Percentiles rank a stretch among this genome's conserved stretches.
These are phyloP conservation scores for Trichoderma oligosporum DNA, from an alignment of 2,329 filamentous ascomycete genomes.

Conservation along the genomic window DNA sequence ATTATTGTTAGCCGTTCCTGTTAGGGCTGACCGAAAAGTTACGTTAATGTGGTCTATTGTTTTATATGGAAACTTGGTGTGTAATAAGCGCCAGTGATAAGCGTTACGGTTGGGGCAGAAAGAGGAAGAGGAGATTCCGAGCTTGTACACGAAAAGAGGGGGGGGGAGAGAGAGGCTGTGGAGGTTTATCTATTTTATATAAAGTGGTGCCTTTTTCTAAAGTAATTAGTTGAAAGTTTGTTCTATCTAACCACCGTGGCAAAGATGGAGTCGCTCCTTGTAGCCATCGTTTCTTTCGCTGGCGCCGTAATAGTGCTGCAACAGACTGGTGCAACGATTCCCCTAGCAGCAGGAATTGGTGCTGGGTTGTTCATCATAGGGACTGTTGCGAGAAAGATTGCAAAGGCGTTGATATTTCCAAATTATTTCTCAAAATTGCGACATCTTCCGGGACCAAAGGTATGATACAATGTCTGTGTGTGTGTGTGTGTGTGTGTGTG, in stretches of 20 bases:
- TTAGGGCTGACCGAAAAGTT: too few relatives aligned
- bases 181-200: too few relatives aligned
- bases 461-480: neutral
- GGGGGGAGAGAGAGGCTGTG: too few relatives aligned
- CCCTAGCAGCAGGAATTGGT: neutral
- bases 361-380: neutral
- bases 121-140: too few relatives aligned
- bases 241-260: too few relatives aligned
- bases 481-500: too few relatives aligned
- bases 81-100: neutral
- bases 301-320: neutral
- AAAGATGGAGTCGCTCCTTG: constrained; percentile 11
- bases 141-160: too few relatives aligned
- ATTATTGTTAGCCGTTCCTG: too few relatives aligned
- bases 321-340: neutral
- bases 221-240: too few relatives aligned
- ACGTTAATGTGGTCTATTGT: too few relatives aligned
- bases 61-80: too few relatives aligned
- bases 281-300: neutral
- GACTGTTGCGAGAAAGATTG: neutral
- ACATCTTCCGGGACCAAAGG: constrained; percentile 16
- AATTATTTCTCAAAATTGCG: constrained; percentile 12
- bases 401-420: constrained; percentile 9
- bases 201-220: neutral
- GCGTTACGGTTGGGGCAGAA: neutral